Evolutionary conservation across 2,329 filamentous ascomycete species (phyloP).

Genomic region (Colletotrichum liriopes): DNA sequence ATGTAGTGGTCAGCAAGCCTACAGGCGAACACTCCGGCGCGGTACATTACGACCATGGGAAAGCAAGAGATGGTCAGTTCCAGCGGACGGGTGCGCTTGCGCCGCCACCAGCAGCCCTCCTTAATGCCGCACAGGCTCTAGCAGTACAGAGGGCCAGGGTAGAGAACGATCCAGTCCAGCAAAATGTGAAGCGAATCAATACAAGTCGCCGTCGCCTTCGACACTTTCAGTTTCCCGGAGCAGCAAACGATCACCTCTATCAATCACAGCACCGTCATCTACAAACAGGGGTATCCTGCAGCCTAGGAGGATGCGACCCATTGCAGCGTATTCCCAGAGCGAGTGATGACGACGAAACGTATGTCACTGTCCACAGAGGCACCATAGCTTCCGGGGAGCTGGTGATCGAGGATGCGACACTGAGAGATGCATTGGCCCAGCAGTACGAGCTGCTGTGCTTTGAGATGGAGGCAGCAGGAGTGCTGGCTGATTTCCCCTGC

Average conservation of each 20-base stretch:
- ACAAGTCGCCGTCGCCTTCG: not conserved
- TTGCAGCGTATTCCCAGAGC: conserved; percentile 32
- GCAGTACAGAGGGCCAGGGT: not conserved
- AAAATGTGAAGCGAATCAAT: not conserved
- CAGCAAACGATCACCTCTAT: not conserved
- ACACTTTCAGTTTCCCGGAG: not conserved
- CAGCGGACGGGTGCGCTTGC: not conserved
- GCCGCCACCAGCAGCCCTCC: conserved; percentile 4
- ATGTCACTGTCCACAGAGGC: conserved; percentile 43
- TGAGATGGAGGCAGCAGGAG: not conserved
- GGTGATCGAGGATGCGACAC: not conserved
- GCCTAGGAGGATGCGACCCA: conserved; percentile 20
- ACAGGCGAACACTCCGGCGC: not conserved
- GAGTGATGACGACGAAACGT: conserved; percentile 25
- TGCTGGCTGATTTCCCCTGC: not conserved
- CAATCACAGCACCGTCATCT: not conserved
- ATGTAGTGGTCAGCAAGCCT: conserved; percentile 11
- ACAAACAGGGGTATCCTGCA: not conserved
- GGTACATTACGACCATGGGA: conserved; percentile 13
- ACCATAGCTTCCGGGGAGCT: conserved; percentile 31
- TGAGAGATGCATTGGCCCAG: not conserved
- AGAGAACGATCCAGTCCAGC: not conserved
- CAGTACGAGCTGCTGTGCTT: not conserved
- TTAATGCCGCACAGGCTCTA: not conserved
- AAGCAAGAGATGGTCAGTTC: not conserved